Conservation (phyloP, 345 rosid genomes). For the Pistacia integerrima region DNA sequence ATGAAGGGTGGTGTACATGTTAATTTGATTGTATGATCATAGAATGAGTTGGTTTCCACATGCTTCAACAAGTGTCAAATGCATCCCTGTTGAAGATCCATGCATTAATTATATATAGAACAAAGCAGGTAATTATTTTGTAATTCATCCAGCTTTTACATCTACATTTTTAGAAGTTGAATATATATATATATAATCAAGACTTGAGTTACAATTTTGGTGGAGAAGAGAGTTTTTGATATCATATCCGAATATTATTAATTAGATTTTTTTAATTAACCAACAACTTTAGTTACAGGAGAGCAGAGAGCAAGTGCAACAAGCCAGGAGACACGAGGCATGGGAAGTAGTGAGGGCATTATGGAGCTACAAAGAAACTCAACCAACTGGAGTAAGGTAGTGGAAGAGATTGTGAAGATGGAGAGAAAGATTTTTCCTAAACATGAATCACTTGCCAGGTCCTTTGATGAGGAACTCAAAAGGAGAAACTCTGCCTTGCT, state of each 20-base stretch:
- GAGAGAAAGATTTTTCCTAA: constrained; percentile 78
- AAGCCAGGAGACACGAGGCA: constrained; percentile 1
- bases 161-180: no score
- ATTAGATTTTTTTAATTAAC: no score
- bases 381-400: constrained; percentile 34
- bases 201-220: no score
- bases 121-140: no score
- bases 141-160: no score
- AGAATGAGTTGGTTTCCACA: constrained; percentile 15
- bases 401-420: constrained; percentile 66
- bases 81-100: no score
- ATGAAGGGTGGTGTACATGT: constrained; percentile 7
- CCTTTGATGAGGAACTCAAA: constrained; percentile 68
- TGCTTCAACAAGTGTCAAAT: not conserved
- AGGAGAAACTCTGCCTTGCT: constrained; percentile 74
- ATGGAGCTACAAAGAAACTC: constrained; percentile 60
- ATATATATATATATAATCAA: no score
- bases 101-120: no score
- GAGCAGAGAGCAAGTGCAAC: not conserved
- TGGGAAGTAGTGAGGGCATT: constrained; percentile 34
- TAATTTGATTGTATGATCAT: not conserved
- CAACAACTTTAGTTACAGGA: not conserved
- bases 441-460: constrained; percentile 75
- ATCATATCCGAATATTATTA: no score
- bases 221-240: no score